Base-by-base conservation (phyloP, 768 basidiomycete species). In the Tephrocybe sp. region DNA sequence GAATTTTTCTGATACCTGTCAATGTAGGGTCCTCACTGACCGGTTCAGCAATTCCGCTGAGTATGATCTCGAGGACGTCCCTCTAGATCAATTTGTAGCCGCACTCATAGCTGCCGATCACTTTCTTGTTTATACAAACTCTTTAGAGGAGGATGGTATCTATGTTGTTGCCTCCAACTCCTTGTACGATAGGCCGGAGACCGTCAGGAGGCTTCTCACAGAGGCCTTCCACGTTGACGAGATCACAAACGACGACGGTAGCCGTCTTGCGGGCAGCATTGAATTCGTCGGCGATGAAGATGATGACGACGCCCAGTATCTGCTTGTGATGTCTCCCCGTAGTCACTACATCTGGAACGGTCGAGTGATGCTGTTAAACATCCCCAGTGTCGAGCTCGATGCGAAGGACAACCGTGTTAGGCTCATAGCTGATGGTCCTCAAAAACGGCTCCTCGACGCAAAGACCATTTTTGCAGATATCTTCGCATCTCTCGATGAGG, bases 11-110 rank as follows among this genome's bases (percentile, higher is more conserved):
- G 51, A 57, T 38, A 29, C 21, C 51, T 29, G 6, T 22, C 6
- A 24, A 36, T 45, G 2, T 39, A 88, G 86, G 54, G 81, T 80
- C 3, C 72, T 88, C 38, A 86, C 89, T 0, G 90, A 92, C 57
- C 82, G 91, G 40, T 94, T 94, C 71, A 88, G 89, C 60, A 97
- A 94, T 66, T 90, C 94, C 4, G 89, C 92, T 1, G 94, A 97
- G 64, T 97, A 94, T 60, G 80, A 74, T 51, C 75, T 97, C 25
- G 88, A 91, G 50, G 75, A 82, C 47, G 70, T 86, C 30, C 75
- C 85, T 36, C 71, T 94, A 50, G 87, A 88, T 44, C 74, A 76
- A n/a, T 88, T 95, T 66, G 88, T 98, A 46, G 72, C 82, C 19
- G 75, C 78, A 10, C 76, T 99, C 7, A 83, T 89, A 18, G 81